A percentile compares a stretch with the other conserved stretches of the same genome.
phyloP scores from a whole-genome alignment of 441 rosid genomes.

The Arabidopsis lyrata region DNA sequence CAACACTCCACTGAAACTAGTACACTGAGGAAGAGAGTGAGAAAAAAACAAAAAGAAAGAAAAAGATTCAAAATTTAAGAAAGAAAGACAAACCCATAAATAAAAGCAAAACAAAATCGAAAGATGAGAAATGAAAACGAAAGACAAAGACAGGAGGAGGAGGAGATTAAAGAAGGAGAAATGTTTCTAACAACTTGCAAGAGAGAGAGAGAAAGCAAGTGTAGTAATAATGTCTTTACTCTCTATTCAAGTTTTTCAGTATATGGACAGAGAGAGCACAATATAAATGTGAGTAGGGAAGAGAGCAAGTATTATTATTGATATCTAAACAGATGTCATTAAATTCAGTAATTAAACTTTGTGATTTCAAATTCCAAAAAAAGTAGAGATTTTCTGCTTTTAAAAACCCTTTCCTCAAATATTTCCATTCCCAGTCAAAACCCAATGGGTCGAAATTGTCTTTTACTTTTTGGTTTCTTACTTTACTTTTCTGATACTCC shows the following conservation, averaged over 20 bases:
- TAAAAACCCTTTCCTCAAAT: constrained; percentile 16
- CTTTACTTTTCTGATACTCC: background rate
- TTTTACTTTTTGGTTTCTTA: constrained; percentile 1
- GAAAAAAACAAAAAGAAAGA: background rate
- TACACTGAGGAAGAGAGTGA: constrained; percentile 27
- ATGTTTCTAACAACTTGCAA: constrained; percentile 29
- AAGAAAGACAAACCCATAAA: constrained; percentile 15
- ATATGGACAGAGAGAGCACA: constrained; percentile 33
- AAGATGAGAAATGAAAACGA: constrained; percentile 23
- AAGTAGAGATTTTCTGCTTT: background rate
- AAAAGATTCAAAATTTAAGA: constrained; percentile 25
- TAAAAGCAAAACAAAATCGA: constrained; percentile 19
- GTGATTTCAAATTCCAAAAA: constrained; percentile 17
- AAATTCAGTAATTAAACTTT: constrained; percentile 32
- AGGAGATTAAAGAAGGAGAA: constrained; percentile 17
- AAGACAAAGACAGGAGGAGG: constrained; percentile 23
- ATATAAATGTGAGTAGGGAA: constrained; percentile 39
- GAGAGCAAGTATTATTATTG: background rate
- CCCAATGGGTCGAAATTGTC: constrained; percentile 16
- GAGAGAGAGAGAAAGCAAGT: background rate
- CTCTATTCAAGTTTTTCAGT: constrained; percentile 35
- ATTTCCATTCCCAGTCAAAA: too few relatives aligned
- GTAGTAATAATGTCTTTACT: constrained; percentile 22
- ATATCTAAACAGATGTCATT: constrained; percentile 43
- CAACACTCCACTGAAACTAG: constrained; percentile 40